Evolutionary conservation across 768 basidiomycete species (phyloP).

Genomic region (Mycena galericulata): DNA sequence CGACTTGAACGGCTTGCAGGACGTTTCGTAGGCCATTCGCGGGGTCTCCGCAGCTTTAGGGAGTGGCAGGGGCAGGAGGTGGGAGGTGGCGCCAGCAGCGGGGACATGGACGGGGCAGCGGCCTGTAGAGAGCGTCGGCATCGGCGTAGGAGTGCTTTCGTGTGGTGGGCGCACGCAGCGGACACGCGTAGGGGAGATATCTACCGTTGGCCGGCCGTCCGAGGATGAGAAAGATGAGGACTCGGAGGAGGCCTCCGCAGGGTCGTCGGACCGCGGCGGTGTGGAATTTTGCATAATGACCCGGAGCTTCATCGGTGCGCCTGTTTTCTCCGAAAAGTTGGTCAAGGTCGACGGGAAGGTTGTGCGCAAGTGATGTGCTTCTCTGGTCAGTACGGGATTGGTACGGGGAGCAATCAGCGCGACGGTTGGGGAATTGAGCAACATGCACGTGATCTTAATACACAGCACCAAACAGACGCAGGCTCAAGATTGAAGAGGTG

Average conservation of each 20-base stretch:
- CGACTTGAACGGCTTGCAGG: slow-evolving; percentile 92
- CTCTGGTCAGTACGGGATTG: too few species aligned
- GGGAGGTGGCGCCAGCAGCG: slow-evolving; percentile 38
- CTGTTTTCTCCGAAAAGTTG: slow-evolving; percentile 34
- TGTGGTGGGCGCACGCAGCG: slow-evolving; percentile 52
- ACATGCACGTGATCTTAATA: too few species aligned
- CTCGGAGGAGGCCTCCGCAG: slow-evolving; percentile 50
- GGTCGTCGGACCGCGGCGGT: slow-evolving; percentile 42
- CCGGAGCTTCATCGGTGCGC: slow-evolving; percentile 43
- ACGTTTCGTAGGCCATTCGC: slow-evolving; percentile 87
- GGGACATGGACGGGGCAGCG: slow-evolving; percentile 54
- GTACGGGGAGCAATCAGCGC: too few species aligned
- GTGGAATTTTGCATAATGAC: slow-evolving; percentile 44
- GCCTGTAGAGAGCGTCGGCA: slow-evolving; percentile 44
- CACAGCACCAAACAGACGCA: too few species aligned
- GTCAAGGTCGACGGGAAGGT: slow-evolving; percentile 36
- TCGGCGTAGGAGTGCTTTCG: slow-evolving; percentile 50
- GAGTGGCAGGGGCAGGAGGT: slow-evolving; percentile 47
- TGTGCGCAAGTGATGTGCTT: too few species aligned
- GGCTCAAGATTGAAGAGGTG: too few species aligned
- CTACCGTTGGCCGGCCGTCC: slow-evolving; percentile 49
- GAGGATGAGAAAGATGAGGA: slow-evolving; percentile 53
- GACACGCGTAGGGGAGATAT: slow-evolving; percentile 53
- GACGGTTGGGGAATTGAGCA: too few species aligned
- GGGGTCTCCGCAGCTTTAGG: slow-evolving; percentile 51